These are phyloP conservation scores for Russula sp. DNA, from an alignment of 768 basidiomycete genomes.

Conservation along the genomic window DNA sequence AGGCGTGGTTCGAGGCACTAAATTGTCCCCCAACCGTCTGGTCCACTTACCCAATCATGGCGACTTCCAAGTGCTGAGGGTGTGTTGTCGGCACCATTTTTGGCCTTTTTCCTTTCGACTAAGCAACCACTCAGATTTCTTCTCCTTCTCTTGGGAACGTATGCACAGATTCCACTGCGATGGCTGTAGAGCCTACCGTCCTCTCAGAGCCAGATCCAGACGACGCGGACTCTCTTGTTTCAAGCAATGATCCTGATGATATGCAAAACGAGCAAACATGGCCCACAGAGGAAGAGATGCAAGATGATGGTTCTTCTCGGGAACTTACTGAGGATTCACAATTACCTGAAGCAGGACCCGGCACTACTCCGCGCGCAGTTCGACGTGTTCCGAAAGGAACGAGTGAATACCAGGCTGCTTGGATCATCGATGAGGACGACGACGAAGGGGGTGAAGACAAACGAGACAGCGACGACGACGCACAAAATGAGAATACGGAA, in stretches of 20 bases:
- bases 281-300: constrained; percentile 97
- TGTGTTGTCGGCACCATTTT: constrained; percentile 31
- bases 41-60: constrained; percentile 85
- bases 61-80: constrained; percentile 82
- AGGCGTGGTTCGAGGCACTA: constrained; percentile 76
- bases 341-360: constrained; percentile 58
- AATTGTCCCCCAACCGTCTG: constrained; percentile 75
- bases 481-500: constrained; percentile 41
- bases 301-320: constrained; percentile 32
- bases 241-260: constrained; percentile 83
- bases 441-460: constrained; percentile 37
- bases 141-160: constrained; percentile 46
- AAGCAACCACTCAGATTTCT: constrained; percentile 48
- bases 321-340: constrained; percentile 29
- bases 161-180: constrained; percentile 37
- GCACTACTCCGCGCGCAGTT: constrained; percentile 76
- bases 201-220: constrained; percentile 60
- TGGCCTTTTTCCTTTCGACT: neutral
- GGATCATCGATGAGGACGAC: constrained; percentile 82
- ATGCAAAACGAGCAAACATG: constrained; percentile 96
- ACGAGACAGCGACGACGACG: constrained; percentile 30
- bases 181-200: constrained; percentile 64
- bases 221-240: constrained; percentile 78
- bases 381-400: constrained; percentile 89
- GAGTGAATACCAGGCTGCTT: constrained; percentile 94